Evolutionary conservation across 1,139 yeast species (phyloP).

Genomic region (Saccharomyces hybrid): DNA sequence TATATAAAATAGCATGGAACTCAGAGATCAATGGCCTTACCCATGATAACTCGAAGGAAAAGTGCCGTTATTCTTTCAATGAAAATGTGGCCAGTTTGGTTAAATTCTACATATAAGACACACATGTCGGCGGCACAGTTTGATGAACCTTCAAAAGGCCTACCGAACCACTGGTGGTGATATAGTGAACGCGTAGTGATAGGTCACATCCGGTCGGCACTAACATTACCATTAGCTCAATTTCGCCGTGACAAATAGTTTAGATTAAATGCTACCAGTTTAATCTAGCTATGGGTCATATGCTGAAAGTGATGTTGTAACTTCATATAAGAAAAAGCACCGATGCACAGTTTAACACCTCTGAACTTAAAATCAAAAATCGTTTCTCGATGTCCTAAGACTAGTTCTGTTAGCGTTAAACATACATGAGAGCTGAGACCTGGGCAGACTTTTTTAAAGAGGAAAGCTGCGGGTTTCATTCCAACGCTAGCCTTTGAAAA

Average conservation of each 20-base stretch:
- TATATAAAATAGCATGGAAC: neutral
- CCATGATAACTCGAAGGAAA: neutral
- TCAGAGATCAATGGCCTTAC: neutral
- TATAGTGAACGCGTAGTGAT: neutral
- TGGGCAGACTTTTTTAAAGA: neutral
- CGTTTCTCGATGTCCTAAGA: neutral
- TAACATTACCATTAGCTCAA: neutral
- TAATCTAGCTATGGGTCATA: neutral
- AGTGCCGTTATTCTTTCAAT: neutral
- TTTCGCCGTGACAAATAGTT: neutral
- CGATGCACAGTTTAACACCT: neutral
- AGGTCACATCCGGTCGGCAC: neutral
- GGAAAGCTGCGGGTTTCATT: neutral
- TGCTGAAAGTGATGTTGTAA: neutral
- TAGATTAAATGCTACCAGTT: neutral
- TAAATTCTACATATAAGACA: slow-evolving; percentile 5
- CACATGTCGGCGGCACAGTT: slow-evolving; percentile 7
- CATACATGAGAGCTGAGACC: neutral
- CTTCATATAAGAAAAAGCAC: neutral
- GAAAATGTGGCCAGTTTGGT: slow-evolving; percentile 8
- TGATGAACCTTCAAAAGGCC: slow-evolving; percentile 4
- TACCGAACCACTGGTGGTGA: neutral
- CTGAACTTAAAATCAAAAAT: neutral
- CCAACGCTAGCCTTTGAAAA: neutral
- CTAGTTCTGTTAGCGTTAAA: neutral